Evolutionary conservation across 352 stramenopile genomes (phyloP).

Genomic region (Phytophthora hybrid): DNA sequence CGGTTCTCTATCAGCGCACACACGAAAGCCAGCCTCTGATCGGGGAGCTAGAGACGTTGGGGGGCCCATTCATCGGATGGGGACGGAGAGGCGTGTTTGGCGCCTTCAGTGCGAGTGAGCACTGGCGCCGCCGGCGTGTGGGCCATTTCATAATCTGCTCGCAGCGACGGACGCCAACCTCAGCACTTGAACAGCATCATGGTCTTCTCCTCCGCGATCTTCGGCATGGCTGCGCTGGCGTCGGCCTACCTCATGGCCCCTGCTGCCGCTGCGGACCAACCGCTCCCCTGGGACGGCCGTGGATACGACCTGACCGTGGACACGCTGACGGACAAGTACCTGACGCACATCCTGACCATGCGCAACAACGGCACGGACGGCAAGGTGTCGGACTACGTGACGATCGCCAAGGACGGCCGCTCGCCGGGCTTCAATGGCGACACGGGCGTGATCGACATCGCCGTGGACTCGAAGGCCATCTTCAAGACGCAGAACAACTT

Average conservation of each 20-base stretch:
- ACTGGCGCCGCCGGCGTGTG: not conserved
- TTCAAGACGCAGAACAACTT: slow-evolving; percentile 62
- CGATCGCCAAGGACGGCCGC: slow-evolving; percentile 50
- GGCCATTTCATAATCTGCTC: slow-evolving; percentile 30
- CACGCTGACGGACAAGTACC: slow-evolving; percentile 65
- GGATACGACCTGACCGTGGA: slow-evolving; percentile 60
- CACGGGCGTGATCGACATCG: slow-evolving; percentile 60
- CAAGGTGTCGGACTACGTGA: slow-evolving; percentile 59
- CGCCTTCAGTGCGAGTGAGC: not conserved
- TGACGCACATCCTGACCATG: slow-evolving; percentile 69
- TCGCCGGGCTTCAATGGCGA: slow-evolving; percentile 58
- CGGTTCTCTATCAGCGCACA: not conserved
- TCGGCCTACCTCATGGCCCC: slow-evolving; percentile 31
- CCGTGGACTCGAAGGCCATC: slow-evolving; percentile 55
- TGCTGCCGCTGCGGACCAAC: slow-evolving; percentile 30
- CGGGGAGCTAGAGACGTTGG: not conserved
- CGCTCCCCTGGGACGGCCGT: slow-evolving; percentile 63
- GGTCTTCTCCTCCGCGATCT: slow-evolving; percentile 41
- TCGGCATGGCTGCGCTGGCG: slow-evolving; percentile 36
- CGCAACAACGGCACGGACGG: slow-evolving; percentile 47
- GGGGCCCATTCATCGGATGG: not conserved
- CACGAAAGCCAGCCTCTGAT: not conserved
- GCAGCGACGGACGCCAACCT: not conserved
- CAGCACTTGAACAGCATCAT: slow-evolving; percentile 14
- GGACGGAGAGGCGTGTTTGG: not conserved